Evolutionary conservation across 441 rosid genomes (phyloP).

Genomic region (Bruguiera hainesii): DNA sequence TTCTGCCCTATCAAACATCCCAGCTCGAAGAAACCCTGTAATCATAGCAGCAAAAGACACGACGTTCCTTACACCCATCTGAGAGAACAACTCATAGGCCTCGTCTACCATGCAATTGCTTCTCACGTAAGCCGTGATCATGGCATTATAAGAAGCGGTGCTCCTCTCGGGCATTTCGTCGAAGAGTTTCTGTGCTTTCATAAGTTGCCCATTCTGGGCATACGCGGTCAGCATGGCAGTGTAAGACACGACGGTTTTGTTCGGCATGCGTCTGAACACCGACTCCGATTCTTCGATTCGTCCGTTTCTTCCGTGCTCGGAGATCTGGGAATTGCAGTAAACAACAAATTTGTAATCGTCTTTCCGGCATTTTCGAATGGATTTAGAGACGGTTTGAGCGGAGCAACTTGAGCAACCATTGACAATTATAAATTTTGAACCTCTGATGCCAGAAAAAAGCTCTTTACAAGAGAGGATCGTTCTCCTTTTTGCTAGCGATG

Average conservation of each 20-base stretch:
- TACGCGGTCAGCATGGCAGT: constrained; percentile 72
- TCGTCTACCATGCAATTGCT: constrained; percentile 37
- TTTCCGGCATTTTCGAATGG: background rate
- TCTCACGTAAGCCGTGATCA: constrained; percentile 61
- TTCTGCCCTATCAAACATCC: constrained; percentile 51
- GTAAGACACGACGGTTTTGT: constrained; percentile 53
- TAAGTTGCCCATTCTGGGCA: constrained; percentile 47
- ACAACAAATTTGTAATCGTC: constrained; percentile 26
- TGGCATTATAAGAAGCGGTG: constrained; percentile 60
- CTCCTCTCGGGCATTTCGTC: constrained; percentile 66
- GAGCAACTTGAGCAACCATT: constrained; percentile 7
- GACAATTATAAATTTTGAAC: background rate
- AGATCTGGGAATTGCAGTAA: constrained; percentile 59
- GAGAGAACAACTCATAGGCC: constrained; percentile 41
- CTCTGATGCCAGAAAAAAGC: background rate
- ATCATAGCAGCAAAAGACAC: constrained; percentile 68
- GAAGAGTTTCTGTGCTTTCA: constrained; percentile 50
- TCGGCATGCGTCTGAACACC: constrained; percentile 48
- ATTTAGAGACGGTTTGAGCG: background rate
- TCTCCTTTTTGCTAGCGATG: background rate
- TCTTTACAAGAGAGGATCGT: background rate
- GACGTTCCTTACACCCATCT: constrained; percentile 42
- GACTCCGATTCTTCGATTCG: constrained; percentile 49
- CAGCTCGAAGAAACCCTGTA: constrained; percentile 54
- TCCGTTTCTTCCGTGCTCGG: constrained; percentile 50